phyloP scores from a whole-genome alignment of 192 early-diverging fungal species.

The Endogone sp. region DNA sequence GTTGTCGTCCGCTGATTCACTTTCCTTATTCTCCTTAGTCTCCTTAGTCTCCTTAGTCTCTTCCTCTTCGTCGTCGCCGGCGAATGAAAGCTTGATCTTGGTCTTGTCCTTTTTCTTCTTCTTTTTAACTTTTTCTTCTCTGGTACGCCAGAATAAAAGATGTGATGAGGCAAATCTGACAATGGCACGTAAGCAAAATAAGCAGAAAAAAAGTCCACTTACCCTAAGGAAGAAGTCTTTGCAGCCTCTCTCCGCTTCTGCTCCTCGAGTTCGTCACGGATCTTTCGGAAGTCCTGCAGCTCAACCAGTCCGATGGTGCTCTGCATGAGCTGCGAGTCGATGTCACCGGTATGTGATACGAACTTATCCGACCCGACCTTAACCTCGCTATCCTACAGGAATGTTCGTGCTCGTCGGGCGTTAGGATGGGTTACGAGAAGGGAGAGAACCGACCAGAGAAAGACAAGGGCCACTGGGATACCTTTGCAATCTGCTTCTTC shows the following conservation, averaged over 20 bases:
- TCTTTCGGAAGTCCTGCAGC: conserved; percentile 87
- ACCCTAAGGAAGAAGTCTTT: conserved; percentile 46
- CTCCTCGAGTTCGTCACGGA: conserved; percentile 78
- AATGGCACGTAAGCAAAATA: neutral
- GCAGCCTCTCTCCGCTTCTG: conserved; percentile 71
- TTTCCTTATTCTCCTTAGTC: conserved; percentile 22
- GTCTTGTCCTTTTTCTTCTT: conserved; percentile 61
- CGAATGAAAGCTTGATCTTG: conserved; percentile 75
- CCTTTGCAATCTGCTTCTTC: conserved; percentile 68
- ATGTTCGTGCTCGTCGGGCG: neutral
- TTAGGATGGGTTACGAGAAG: too few species aligned
- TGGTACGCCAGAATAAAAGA: too few species aligned
- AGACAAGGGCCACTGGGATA: too few species aligned
- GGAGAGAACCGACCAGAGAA: too few species aligned
- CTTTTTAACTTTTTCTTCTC: conserved; percentile 51
- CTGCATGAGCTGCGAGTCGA: conserved; percentile 83
- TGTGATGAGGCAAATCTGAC: too few species aligned
- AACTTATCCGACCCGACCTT: conserved; percentile 72
- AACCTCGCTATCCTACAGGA: conserved; percentile 58
- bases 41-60: conserved; percentile 27
- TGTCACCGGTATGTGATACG: conserved; percentile 66
- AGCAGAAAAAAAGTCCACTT: conserved; percentile 2
- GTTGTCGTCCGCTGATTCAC: conserved; percentile 16
- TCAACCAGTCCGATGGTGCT: conserved; percentile 87
- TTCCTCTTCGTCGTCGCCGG: conserved; percentile 54